Evolutionary conservation across 441 rosid species (phyloP).

Genomic region (Manihot esculenta): DNA sequence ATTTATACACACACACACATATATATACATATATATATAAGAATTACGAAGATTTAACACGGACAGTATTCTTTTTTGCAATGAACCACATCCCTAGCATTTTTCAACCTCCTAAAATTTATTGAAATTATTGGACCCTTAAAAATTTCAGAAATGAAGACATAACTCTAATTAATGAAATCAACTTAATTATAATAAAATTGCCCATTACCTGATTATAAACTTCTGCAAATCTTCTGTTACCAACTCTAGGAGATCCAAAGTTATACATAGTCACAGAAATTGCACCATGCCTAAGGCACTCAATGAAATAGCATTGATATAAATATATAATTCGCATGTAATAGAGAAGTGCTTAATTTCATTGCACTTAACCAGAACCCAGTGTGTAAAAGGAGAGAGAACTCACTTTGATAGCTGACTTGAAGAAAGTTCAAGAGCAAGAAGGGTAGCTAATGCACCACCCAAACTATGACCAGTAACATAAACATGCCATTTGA

Average conservation of each 20-base stretch:
- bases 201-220: conserved; percentile 67
- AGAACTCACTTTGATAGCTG: conserved; percentile 73
- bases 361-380: not conserved
- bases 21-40: too few species aligned
- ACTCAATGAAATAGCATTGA: conserved; percentile 6
- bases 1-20: too few species aligned
- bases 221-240: conserved; percentile 78
- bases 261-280: conserved; percentile 89
- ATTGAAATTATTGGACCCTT: not conserved
- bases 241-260: conserved; percentile 98
- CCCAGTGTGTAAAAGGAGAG: conserved; percentile 9
- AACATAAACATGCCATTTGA: conserved; percentile 83
- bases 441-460: conserved; percentile 88
- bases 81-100: not conserved
- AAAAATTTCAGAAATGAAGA: not conserved
- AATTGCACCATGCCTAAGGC: conserved; percentile 63
- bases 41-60: too few species aligned
- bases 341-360: not conserved
- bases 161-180: not conserved
- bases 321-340: conserved; percentile 4
- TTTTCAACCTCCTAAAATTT: not conserved
- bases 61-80: not conserved
- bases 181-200: conserved; percentile 3
- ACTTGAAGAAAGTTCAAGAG: conserved; percentile 93
- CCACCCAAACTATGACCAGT: conserved; percentile 99